phyloP scores from a whole-genome alignment of 768 basidiomycete genomes.

The Boletus tomentosulus region DNA sequence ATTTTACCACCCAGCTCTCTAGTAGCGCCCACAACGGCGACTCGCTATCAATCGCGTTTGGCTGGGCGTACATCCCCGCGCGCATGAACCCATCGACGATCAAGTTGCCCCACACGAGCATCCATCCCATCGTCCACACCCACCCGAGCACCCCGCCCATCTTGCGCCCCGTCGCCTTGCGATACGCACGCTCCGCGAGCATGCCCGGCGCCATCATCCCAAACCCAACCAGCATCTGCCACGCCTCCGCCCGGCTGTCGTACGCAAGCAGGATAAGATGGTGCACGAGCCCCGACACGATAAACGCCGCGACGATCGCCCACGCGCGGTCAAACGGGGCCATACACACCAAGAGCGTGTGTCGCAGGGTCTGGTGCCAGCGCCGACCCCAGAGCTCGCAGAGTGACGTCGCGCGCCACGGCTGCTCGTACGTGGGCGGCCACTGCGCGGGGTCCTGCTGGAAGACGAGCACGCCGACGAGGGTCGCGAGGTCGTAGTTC shows the following conservation, averaged over 20 bases:
- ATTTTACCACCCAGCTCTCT: conserved; percentile 2
- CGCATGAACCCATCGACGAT: conserved; percentile 19
- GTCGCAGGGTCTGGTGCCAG: conserved; percentile 38
- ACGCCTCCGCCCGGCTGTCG: conserved; percentile 38
- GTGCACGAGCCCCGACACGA: conserved; percentile 54
- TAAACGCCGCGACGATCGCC: conserved; percentile 50
- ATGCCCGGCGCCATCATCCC: conserved; percentile 50
- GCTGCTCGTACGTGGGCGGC: conserved; percentile 31
- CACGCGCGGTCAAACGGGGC: conserved; percentile 31
- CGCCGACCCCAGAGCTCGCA: conserved; percentile 33
- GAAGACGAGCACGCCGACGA: conserved; percentile 23
- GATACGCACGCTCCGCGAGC: conserved; percentile 39
- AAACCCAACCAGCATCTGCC: conserved; percentile 44
- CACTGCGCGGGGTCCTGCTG: conserved; percentile 25
- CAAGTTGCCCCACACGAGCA: conserved; percentile 19
- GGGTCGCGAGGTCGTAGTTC: conserved; percentile 18
- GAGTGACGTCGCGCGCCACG: conserved; percentile 32
- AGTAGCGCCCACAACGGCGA: neutral
- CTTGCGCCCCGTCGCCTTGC: conserved; percentile 18
- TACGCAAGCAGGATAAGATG: conserved; percentile 49
- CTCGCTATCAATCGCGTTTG: neutral
- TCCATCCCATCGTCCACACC: conserved; percentile 32
- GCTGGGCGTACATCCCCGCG: conserved; percentile 4
- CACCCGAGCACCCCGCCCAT: conserved; percentile 29
- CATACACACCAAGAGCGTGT: conserved; percentile 26